phyloP scores from a whole-genome alignment of 108 stramenopile genomes.

The Craspedostauros australis region DNA sequence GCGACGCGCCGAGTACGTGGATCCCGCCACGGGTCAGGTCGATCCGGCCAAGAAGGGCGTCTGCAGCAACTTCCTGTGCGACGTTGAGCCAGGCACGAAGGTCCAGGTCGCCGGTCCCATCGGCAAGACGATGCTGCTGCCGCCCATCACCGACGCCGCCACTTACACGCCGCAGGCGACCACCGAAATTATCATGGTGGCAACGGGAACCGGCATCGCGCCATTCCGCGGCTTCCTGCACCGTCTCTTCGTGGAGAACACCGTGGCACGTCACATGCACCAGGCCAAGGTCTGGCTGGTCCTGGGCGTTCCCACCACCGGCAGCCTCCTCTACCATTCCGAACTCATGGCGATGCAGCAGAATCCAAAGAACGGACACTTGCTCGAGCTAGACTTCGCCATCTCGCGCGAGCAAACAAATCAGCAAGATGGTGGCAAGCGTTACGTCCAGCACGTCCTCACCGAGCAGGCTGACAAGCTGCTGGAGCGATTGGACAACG shows the following conservation, averaged over 20 bases:
- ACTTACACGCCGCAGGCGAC: no score
- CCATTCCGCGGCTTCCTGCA: conserved; percentile 84
- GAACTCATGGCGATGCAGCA: conserved; percentile 71
- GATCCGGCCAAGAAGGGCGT: conserved; percentile 73
- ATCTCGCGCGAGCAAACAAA: conserved; percentile 80
- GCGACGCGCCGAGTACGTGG: conserved; percentile 74
- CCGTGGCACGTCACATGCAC: conserved; percentile 72
- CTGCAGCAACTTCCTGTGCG: conserved; percentile 74
- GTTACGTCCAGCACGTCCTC: conserved; percentile 83
- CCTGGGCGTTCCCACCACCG: conserved; percentile 73
- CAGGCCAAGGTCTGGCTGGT: conserved; percentile 69
- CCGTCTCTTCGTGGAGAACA: conserved; percentile 80
- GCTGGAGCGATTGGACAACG: conserved; percentile 53
- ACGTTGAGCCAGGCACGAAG: conserved; percentile 42
- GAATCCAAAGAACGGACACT: conserved; percentile 22
- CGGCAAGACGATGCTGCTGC: conserved; percentile 86
- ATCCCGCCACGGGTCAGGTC: conserved; percentile 47
- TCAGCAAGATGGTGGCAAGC: conserved; percentile 54
- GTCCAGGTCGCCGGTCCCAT: conserved; percentile 77
- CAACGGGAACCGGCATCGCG: conserved; percentile 87
- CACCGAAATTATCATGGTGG: conserved; percentile 83
- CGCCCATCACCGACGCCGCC: no score
- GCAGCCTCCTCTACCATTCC: conserved; percentile 68
- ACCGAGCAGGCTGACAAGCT: conserved; percentile 56
- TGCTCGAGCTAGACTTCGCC: conserved; percentile 62